These are phyloP conservation scores for Scenedesmus sp. DNA, from an alignment of 163 green algal species.

Conservation along the genomic window DNA sequence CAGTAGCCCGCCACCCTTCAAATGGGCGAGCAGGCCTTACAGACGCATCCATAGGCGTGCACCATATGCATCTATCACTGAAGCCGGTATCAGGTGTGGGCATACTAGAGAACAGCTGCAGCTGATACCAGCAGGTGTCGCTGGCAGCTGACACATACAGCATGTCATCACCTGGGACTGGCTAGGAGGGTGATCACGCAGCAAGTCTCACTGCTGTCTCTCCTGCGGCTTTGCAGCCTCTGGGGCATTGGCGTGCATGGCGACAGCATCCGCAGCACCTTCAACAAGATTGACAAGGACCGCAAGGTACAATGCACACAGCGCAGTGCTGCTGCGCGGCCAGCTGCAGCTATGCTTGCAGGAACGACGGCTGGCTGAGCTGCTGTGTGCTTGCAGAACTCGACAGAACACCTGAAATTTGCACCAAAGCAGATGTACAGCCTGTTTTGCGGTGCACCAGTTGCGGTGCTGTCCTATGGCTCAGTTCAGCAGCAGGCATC, in stretches of 20 bases:
- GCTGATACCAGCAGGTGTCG: background rate
- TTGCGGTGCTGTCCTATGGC: too few relatives aligned
- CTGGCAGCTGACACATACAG: background rate
- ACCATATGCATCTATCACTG: background rate
- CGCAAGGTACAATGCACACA: conserved; percentile 36
- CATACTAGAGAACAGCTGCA: background rate
- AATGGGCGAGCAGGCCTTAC: background rate
- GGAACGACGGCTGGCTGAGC: background rate
- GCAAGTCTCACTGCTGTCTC: background rate
- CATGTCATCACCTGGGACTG: background rate
- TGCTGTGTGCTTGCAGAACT: background rate
- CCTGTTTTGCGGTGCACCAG: too few relatives aligned
- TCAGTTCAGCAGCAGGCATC: too few relatives aligned
- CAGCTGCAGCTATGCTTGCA: background rate
- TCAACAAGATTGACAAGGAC: conserved; percentile 50
- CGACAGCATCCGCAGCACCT: conserved; percentile 38
- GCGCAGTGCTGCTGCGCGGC: background rate
- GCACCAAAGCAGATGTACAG: too few relatives aligned
- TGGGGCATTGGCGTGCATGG: background rate
- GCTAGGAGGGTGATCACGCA: background rate
- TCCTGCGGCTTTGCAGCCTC: background rate
- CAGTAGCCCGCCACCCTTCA: background rate
- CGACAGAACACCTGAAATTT: too few relatives aligned
- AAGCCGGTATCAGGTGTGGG: background rate
- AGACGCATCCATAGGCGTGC: background rate